phyloP scores from a whole-genome alignment of 352 stramenopile species.

The Peronospora farinosa region DNA sequence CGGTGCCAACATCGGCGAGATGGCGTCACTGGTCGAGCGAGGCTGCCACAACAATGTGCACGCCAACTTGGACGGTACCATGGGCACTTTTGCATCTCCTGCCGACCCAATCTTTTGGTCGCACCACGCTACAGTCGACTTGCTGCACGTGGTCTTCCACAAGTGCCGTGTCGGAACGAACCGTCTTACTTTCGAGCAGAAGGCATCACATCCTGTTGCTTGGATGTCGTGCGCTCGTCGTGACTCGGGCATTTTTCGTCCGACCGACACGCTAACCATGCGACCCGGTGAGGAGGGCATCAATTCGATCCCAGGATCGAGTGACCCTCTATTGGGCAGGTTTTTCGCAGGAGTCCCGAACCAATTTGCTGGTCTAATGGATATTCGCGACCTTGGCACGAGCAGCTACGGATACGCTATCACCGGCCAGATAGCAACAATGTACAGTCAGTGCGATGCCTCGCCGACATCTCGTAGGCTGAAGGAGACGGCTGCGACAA shows the following conservation, averaged over 20 bases:
- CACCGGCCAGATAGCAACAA: constrained; percentile 32
- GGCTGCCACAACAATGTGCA: constrained; percentile 68
- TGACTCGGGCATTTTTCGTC: constrained; percentile 33
- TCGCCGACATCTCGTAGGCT: constrained; percentile 21
- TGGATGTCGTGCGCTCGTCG: constrained; percentile 50
- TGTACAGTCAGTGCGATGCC: constrained; percentile 39
- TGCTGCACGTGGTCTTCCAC: constrained; percentile 61
- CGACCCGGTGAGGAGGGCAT: constrained; percentile 33
- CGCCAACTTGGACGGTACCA: constrained; percentile 39
- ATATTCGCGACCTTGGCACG: constrained; percentile 36
- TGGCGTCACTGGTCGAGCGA: constrained; percentile 40
- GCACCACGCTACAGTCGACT: constrained; percentile 62
- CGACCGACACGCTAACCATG: constrained; percentile 39
- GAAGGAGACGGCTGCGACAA: constrained; percentile 8
- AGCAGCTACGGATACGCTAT: constrained; percentile 56
- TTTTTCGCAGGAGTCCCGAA: constrained; percentile 36
- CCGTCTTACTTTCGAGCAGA: constrained; percentile 42
- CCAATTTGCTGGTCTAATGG: constrained; percentile 43
- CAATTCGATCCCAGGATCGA: constrained; percentile 29
- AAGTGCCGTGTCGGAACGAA: constrained; percentile 51
- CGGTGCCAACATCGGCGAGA: constrained; percentile 46
- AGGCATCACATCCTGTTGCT: constrained; percentile 35
- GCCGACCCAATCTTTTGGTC: constrained; percentile 71
- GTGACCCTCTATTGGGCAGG: constrained; percentile 27
- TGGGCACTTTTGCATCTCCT: constrained; percentile 47